Base-by-base conservation (phyloP, 2,329 filamentous ascomycete genomes). In the Clonostachys sp. region DNA sequence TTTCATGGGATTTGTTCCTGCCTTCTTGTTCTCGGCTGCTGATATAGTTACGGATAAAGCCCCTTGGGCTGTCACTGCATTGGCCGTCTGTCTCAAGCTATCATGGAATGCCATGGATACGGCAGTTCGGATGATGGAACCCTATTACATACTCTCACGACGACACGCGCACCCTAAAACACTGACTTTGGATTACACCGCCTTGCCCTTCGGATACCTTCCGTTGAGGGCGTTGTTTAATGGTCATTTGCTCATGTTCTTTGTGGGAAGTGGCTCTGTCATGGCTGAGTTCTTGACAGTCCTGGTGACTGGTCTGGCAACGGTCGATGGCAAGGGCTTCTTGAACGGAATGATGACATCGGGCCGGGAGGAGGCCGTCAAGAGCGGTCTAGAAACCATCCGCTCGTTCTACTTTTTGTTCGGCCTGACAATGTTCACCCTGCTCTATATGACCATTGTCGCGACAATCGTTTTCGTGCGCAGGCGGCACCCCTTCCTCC, bases 221-320 rank as follows among this genome's bases (percentile, higher is more conserved):
- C 80, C 84, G 1, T 55, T 86, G 42, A 73, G 75, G 50, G 84
- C 84, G 4, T 66, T 85, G 10, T 52, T 79, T 34, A 88, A 88
- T 57, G 67, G 78, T 0, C 83, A 89, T 61, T 75, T 77, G 54
- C 68, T 88, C 30, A 78, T 89, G 33, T 81, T 84, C 33, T 67
- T 86, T 16, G 81, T 91, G 7, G 84, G 86, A 1, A 78, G 86
- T 24, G 85, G 87, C 7, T 84, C 83, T 20, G 74, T 91, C 16
- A 72, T 92, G 58, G 79, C 86, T 0, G 89, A 95, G 62, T 74
- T 90, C 7, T 67, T 89, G 12, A 89, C 84, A 0, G 81, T 89
- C 30, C 75, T 87, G 53, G 78, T 84, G 2, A 83, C 83, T 2
- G 81, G 80, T 18, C 77, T 89, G 42, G 80, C 79, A 18, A 78